Percentiles rank a stretch among this genome's conserved stretches.
These are phyloP conservation scores for Westerdykella ornata DNA, from an alignment of 2,329 filamentous ascomycete species.

Conservation along the genomic window DNA sequence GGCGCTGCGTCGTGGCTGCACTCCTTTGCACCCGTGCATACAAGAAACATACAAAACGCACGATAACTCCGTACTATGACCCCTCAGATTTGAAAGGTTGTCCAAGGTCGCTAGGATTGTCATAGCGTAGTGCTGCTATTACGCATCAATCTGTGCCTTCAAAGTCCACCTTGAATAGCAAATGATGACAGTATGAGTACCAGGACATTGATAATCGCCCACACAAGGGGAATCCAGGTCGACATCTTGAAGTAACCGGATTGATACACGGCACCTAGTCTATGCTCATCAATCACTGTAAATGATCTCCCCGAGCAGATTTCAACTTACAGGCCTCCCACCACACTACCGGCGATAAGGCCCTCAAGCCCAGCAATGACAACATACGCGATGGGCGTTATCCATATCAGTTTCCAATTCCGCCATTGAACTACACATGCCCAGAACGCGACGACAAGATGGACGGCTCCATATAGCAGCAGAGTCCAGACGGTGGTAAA, in stretches of 20 bases:
- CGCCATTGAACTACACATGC: conserved; percentile 64
- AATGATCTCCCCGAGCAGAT: too few relatives aligned
- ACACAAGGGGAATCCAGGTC: conserved; percentile 87
- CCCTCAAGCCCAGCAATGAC: conserved; percentile 69
- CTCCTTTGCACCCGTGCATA: too few relatives aligned
- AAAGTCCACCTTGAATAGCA: conserved; percentile 84
- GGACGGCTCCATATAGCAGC: conserved; percentile 68
- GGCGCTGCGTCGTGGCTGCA: too few relatives aligned
- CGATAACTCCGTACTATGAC: too few relatives aligned
- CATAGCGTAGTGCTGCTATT: neutral
- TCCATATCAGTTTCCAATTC: conserved; percentile 57
- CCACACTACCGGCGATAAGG: conserved; percentile 70
- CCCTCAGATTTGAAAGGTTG: too few relatives aligned
- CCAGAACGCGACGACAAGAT: conserved; percentile 63
- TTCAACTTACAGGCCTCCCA: conserved; percentile 65
- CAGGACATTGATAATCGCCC: conserved; percentile 77
- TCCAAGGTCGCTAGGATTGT: too few relatives aligned
- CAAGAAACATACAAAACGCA: too few relatives aligned
- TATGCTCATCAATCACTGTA: conserved; percentile 31
- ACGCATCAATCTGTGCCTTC: conserved; percentile 24
- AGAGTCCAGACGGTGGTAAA: conserved; percentile 85
- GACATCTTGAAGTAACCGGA: conserved; percentile 84
- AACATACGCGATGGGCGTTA: conserved; percentile 63
- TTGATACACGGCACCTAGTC: conserved; percentile 72
- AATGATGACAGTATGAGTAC: conserved; percentile 82